phyloP scores from a whole-genome alignment of 2,329 filamentous ascomycete species.

The Venturia nashicola region DNA sequence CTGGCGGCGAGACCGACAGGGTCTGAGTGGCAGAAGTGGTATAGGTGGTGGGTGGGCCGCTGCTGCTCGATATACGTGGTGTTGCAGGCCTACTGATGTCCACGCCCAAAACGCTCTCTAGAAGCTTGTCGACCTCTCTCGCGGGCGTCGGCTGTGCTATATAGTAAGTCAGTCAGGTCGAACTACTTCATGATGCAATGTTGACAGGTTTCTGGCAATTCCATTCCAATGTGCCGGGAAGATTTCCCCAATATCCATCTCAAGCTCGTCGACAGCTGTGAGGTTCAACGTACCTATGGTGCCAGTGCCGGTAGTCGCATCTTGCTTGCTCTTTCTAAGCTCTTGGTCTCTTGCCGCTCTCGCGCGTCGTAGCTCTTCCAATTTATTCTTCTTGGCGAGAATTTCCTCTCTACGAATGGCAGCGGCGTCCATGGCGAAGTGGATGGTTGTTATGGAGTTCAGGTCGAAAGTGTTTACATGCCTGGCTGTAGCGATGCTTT shows the following conservation, averaged over 20 bases:
- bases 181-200: not conserved
- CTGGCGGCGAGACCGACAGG: conserved; percentile 59
- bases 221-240: not conserved
- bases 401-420: conserved; percentile 82
- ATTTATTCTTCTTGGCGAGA: conserved; percentile 88
- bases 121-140: conserved; percentile 71
- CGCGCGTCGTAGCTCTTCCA: conserved; percentile 89
- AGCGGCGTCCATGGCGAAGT: conserved; percentile 38
- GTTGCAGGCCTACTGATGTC: conserved; percentile 42
- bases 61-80: conserved; percentile 7
- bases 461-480: not conserved
- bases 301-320: conserved; percentile 27
- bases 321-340: conserved; percentile 56
- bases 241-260: not conserved
- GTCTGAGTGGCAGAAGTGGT: conserved; percentile 47
- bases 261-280: not conserved
- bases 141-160: conserved; percentile 59
- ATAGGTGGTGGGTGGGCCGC: conserved; percentile 16
- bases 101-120: conserved; percentile 71
- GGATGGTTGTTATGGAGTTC: not conserved
- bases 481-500: not conserved
- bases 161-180: conserved; percentile 25
- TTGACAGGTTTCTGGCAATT: not conserved
- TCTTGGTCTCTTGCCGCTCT: conserved; percentile 73
- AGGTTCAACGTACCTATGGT: not conserved